Conservation (phyloP, 1,139 yeast species). For the Saccharomyces hybrid region DNA sequence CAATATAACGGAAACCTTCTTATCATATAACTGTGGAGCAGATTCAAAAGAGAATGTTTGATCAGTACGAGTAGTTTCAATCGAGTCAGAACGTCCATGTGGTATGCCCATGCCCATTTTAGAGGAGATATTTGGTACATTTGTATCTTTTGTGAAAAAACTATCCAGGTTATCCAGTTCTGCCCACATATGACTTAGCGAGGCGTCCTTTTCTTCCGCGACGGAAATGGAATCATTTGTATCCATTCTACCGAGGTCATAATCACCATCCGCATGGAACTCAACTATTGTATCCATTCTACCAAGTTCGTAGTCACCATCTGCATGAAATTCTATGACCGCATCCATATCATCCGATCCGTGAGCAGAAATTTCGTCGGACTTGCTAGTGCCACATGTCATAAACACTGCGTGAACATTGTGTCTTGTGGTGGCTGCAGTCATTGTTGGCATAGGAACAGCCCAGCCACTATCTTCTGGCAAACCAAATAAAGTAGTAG, state of each 20-base stretch:
- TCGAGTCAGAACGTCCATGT: conserved; percentile 45
- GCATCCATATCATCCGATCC: conserved; percentile 44
- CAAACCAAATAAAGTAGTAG: conserved; percentile 87
- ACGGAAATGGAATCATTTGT: conserved; percentile 37
- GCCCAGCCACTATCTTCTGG: conserved; percentile 99
- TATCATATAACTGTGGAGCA: conserved; percentile 73
- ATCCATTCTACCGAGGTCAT: conserved; percentile 25
- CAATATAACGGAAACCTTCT: conserved; percentile 67
- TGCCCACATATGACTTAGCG: conserved; percentile 91
- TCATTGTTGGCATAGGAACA: conserved; percentile 86
- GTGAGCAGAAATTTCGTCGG: conserved; percentile 20
- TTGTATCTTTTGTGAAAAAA: conserved; percentile 82
- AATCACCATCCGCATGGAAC: conserved; percentile 49
- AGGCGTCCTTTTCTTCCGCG: conserved; percentile 53
- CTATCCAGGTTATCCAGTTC: conserved; percentile 92
- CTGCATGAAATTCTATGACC: conserved; percentile 62
- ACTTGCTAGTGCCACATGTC: conserved; percentile 47
- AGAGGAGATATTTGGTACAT: conserved; percentile 18
- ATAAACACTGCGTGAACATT: conserved; percentile 94
- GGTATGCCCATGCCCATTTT: conserved; percentile 14
- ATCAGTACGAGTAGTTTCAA: conserved; percentile 43
- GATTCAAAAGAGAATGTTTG: conserved; percentile 51
- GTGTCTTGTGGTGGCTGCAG: conserved; percentile 80
- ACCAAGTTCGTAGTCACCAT: conserved; percentile 32
- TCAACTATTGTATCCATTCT: conserved; percentile 47